These are phyloP conservation scores for Ophiostoma angusticollis DNA, from an alignment of 2,329 filamentous ascomycete species.

Conservation along the genomic window DNA sequence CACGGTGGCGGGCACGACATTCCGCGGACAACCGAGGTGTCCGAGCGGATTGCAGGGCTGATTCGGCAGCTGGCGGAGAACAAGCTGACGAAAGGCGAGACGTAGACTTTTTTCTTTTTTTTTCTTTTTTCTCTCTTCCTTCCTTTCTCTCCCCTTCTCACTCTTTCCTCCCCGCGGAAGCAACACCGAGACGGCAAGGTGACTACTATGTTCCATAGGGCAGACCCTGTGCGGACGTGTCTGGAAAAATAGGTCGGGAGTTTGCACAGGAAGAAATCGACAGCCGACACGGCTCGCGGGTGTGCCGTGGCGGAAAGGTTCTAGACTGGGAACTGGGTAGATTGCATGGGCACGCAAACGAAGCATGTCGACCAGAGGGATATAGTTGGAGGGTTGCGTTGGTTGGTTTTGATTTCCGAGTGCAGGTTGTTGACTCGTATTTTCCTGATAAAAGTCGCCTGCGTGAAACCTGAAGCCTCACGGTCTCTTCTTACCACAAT, in stretches of 20 bases:
- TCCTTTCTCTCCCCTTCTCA: not conserved
- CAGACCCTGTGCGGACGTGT: no score
- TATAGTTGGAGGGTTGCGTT: no score
- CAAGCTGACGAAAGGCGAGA: not conserved
- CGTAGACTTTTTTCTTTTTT: not conserved
- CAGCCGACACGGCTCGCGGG: constrained; percentile 1
- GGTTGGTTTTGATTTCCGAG: no score
- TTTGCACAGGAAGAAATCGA: constrained; percentile 3
- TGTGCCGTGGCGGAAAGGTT: no score
- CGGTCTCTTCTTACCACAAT: no score
- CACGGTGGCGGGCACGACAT: constrained; percentile 27
- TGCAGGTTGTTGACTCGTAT: no score
- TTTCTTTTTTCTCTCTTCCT: not conserved
- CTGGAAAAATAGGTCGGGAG: constrained; percentile 4
- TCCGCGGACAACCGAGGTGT: constrained; percentile 23
- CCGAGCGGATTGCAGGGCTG: constrained; percentile 19
- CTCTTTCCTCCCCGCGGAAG: no score
- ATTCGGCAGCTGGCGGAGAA: constrained; percentile 15
- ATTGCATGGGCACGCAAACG: no score
- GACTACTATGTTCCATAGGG: constrained; percentile 2
- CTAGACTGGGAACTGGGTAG: no score
- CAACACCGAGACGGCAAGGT: not conserved
- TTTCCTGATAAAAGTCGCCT: no score
- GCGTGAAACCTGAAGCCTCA: no score
- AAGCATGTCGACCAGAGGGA: no score